Conservation (phyloP, 257 asterid species). For the Penstemon eatonii region DNA sequence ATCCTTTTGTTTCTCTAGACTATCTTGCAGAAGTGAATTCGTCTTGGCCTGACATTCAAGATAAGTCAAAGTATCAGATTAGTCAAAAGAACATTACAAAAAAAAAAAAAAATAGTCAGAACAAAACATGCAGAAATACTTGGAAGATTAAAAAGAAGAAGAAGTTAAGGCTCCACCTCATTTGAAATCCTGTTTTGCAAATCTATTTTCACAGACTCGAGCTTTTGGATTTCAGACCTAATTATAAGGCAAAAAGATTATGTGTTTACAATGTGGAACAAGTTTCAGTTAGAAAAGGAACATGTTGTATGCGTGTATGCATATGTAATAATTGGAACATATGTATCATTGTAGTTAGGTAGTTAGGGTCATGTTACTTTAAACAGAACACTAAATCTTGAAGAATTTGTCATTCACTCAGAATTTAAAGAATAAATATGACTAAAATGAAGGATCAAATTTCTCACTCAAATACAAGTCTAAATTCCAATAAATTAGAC, state of each 20-base stretch:
- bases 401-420: neutral
- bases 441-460: too few relatives aligned
- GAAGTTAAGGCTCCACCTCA: constrained; percentile 55
- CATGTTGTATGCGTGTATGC: neutral
- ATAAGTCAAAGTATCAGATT: constrained; percentile 28
- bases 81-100: neutral
- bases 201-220: constrained; percentile 59
- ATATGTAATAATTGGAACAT: too few relatives aligned
- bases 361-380: too few relatives aligned
- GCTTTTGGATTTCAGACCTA: constrained; percentile 71
- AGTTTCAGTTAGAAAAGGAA: constrained; percentile 9
- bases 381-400: neutral
- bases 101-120: too few relatives aligned
- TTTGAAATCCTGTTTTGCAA: constrained; percentile 52
- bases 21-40: constrained; percentile 57
- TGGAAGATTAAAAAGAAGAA: constrained; percentile 7
- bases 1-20: constrained; percentile 63
- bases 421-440: neutral
- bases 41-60: constrained; percentile 46
- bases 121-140: neutral
- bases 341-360: too few relatives aligned
- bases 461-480: too few relatives aligned
- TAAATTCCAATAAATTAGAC: too few relatives aligned
- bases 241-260: neutral
- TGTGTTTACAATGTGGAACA: constrained; percentile 2